Evolutionary conservation across 129 eudicot species (phyloP), one percentile per base, ranked within the genome.

Genomic region (Silybum marianum): DNA sequence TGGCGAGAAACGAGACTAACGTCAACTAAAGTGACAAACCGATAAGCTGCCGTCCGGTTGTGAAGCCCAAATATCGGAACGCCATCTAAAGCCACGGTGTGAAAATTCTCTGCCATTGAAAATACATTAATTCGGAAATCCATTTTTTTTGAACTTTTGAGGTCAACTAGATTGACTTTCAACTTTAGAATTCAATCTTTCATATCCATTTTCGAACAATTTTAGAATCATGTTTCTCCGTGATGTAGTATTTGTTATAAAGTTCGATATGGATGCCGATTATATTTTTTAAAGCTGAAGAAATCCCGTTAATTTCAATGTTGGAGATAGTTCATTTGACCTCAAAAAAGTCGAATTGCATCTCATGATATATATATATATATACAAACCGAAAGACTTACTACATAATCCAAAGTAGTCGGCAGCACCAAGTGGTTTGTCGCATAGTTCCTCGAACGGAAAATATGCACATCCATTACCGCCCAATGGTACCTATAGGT

Each of bases 391-490:
- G n/a, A 58, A 38, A 24, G 54, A 76, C 98, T 94, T 92, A 94
- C 98, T 92, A 74, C 86, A 94, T 48, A 94, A 83, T 71, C 97
- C 98, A 83, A 90, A 89, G 85, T 94, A 94, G 84, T 94, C 98
- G 18, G 98, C 98, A 42, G 98, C 98, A n/a, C 98, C 98, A 84
- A 92, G 93, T 66, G 98, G 98, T 84, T 86, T 90, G 80, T 94
- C 98, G 74, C 98, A 94, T 2, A 94, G 93, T 66, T 94, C 98
- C 81, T 94, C 97, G 60, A 94, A 94, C 2, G 95, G 83, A 74
- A 94, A 94, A 87, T 87, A 94, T 16, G 98, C 97, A 83, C 98
- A 94, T 76, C 96, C 94, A 46, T 94, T 89, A 58, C 92, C 93
- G 82, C 97, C 98, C 81, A 90, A 69, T 0, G 95, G 96, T 69